A percentile compares a stretch with the other conserved stretches of the same genome.
phyloP scores from a whole-genome alignment of 768 basidiomycete species.

The Russula griseocarnosa region DNA sequence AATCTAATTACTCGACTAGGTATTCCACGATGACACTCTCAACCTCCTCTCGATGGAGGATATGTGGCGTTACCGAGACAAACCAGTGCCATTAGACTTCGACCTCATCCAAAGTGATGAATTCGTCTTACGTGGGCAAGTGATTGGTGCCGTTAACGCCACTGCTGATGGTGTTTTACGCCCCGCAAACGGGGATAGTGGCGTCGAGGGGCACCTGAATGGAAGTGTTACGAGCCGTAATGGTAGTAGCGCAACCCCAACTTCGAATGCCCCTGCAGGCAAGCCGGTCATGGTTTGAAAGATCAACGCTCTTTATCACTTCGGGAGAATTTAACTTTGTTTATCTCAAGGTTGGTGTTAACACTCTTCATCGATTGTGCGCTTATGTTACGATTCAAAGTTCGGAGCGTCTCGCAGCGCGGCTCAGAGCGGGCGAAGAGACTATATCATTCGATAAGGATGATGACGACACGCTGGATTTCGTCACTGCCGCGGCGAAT shows the following conservation, averaged over 20 bases:
- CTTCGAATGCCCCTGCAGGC: background rate
- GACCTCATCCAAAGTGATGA: constrained; percentile 64
- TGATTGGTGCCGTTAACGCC: constrained; percentile 10
- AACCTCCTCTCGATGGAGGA: constrained; percentile 91
- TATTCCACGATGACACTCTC: constrained; percentile 82
- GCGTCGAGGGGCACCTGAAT: constrained; percentile 19
- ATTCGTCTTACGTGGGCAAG: constrained; percentile 44
- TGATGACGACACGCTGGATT: constrained; percentile 94
- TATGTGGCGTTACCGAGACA: constrained; percentile 93
- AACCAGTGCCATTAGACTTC: constrained; percentile 80
- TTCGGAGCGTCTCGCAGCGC: constrained; percentile 70
- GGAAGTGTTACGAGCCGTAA: constrained; percentile 27
- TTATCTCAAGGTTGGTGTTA: constrained; percentile 68
- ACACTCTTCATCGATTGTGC: background rate
- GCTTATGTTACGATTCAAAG: constrained; percentile 40
- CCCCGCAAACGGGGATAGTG: constrained; percentile 25
- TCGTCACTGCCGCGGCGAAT: constrained; percentile 93
- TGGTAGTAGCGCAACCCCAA: constrained; percentile 18
- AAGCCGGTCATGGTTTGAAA: constrained; percentile 46
- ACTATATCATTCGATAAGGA: constrained; percentile 94
- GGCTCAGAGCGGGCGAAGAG: constrained; percentile 59
- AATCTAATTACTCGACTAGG: constrained; percentile 42
- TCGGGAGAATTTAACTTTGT: constrained; percentile 77
- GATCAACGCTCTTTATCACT: constrained; percentile 78
- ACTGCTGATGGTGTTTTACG: constrained; percentile 32